A percentile compares a stretch with the other conserved stretches of the same genome.
These are phyloP conservation scores for Curvularia sp. DNA, from an alignment of 2,329 filamentous ascomycete species.

Conservation along the genomic window DNA sequence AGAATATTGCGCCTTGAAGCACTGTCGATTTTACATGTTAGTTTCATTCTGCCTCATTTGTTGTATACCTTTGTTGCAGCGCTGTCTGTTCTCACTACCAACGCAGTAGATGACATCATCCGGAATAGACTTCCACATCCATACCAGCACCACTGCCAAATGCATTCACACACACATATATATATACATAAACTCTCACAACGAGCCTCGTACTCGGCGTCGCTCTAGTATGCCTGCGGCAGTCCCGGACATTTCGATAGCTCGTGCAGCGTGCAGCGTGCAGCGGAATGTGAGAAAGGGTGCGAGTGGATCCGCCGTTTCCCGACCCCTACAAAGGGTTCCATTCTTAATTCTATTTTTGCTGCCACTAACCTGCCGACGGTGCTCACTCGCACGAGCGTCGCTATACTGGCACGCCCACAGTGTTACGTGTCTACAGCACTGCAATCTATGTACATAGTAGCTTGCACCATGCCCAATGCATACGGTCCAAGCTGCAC, in stretches of 20 bases:
- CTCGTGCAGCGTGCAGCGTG: constrained; percentile 19
- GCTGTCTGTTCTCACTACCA: background rate
- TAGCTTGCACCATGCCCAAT: background rate
- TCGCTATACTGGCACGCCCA: background rate
- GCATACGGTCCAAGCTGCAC: background rate
- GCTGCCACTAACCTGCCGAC: constrained; percentile 1
- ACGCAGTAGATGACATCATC: background rate
- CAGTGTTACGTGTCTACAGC: background rate
- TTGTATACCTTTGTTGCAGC: background rate
- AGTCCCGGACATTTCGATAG: constrained; percentile 27
- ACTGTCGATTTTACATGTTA: background rate
- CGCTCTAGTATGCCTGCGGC: background rate
- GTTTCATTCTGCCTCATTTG: background rate
- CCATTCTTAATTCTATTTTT: constrained; percentile 24
- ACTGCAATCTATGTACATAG: background rate
- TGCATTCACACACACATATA: background rate
- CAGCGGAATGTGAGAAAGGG: background rate
- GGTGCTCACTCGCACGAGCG: background rate
- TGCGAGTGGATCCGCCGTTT: constrained; percentile 7
- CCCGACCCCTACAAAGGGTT: constrained; percentile 9
- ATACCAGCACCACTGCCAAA: background rate
- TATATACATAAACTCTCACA: background rate
- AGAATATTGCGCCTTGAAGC: background rate
- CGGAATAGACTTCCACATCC: background rate
- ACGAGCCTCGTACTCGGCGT: background rate